Percentiles rank a stretch among this genome's conserved stretches.
phyloP scores from a whole-genome alignment of 768 basidiomycete genomes.

The Lactifluus subvellereus region DNA sequence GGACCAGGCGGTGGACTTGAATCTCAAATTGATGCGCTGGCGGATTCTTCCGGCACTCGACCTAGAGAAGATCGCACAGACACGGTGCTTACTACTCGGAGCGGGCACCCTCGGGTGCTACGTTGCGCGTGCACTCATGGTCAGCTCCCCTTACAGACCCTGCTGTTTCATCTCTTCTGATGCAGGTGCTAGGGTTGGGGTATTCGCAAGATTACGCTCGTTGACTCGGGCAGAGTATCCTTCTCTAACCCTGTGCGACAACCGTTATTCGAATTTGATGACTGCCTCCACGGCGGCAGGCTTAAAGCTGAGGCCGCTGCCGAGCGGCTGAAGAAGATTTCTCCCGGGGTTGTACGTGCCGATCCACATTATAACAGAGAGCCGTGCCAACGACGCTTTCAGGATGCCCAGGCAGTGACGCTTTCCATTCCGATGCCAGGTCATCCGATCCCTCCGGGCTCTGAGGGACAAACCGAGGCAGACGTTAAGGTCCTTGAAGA shows the following conservation, averaged over 20 bases:
- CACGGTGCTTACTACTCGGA: constrained; percentile 81
- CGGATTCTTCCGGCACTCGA: constrained; percentile 86
- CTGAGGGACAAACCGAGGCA: constrained; percentile 50
- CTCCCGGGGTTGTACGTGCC: constrained; percentile 79
- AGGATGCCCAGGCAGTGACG: constrained; percentile 78
- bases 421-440: constrained; percentile 96
- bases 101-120: constrained; percentile 98
- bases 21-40: constrained; percentile 98
- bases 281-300: constrained; percentile 88
- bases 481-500: constrained; percentile 69
- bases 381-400: background rate
- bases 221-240: constrained; percentile 87
- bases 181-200: constrained; percentile 75
- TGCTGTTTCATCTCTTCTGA: background rate
- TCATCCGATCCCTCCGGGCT: constrained; percentile 71
- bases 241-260: constrained; percentile 98
- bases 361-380: background rate
- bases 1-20: constrained; percentile 95
- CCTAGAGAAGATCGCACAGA: constrained; percentile 77
- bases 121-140: constrained; percentile 89
- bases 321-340: constrained; percentile 76
- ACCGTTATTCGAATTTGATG: constrained; percentile 92
- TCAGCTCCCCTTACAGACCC: constrained; percentile 28
- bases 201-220: constrained; percentile 85
- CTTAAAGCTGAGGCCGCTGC: constrained; percentile 93